phyloP scores from a whole-genome alignment of 2,329 filamentous ascomycete species.

The Fusarium stilboides region DNA sequence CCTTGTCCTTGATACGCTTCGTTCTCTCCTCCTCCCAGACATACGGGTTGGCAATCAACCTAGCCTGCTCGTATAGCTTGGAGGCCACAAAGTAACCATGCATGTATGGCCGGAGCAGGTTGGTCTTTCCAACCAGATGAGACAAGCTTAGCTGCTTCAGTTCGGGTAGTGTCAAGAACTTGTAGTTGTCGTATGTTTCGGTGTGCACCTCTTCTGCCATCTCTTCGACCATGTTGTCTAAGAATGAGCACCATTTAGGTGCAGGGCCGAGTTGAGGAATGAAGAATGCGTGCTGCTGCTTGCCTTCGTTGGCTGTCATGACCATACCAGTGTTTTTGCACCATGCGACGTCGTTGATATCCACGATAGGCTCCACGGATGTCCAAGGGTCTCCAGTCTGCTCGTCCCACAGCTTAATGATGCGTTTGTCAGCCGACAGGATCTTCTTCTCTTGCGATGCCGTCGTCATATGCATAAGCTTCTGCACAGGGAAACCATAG shows the following conservation, averaged over 20 bases:
- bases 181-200: slow-evolving; percentile 98
- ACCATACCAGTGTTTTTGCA: slow-evolving; percentile 95
- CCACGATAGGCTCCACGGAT: slow-evolving; percentile 92
- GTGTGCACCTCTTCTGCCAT: slow-evolving; percentile 89
- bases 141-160: slow-evolving; percentile 87
- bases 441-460: slow-evolving; percentile 87
- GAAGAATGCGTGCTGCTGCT: slow-evolving; percentile 95
- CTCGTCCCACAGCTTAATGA: slow-evolving; percentile 97
- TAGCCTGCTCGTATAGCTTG: slow-evolving; percentile 94
- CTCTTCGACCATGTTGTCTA: slow-evolving; percentile 98
- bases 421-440: slow-evolving; percentile 91
- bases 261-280: slow-evolving; percentile 94
- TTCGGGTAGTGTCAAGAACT: slow-evolving; percentile 93
- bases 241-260: slow-evolving; percentile 95
- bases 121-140: slow-evolving; percentile 91
- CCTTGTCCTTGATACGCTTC: slow-evolving; percentile 93
- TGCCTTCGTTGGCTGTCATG: slow-evolving; percentile 95
- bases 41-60: slow-evolving; percentile 93
- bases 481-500: slow-evolving; percentile 93
- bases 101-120: slow-evolving; percentile 95
- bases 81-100: slow-evolving; percentile 98
- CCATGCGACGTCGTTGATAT: slow-evolving; percentile 95
- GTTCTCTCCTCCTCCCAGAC: slow-evolving; percentile 92
- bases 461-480: slow-evolving; percentile 80
- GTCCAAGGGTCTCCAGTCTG: slow-evolving; percentile 90